Conservation (phyloP, 1,139 yeast genomes). For the Candida glucosophila region DNA sequence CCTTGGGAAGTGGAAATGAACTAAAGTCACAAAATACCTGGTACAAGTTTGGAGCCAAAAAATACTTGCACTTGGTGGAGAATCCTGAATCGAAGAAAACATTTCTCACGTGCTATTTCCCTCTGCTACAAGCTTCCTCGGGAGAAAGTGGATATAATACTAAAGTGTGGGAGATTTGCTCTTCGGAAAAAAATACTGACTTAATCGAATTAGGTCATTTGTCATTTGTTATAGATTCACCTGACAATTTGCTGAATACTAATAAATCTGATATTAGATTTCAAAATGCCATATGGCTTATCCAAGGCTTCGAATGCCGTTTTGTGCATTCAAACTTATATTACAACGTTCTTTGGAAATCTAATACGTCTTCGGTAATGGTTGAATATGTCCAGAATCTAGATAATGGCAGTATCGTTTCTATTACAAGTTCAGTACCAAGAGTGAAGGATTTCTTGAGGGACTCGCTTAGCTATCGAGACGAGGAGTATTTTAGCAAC, state of each 20-base stretch:
- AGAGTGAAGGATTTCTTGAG: constrained; percentile 2
- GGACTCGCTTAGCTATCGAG: constrained; percentile 15
- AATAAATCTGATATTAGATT: constrained; percentile 6
- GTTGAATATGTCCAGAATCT: constrained; percentile 16
- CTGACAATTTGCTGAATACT: constrained; percentile 9
- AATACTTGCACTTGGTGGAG: constrained; percentile 16
- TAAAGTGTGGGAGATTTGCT: constrained; percentile 16
- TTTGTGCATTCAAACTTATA: constrained; percentile 11
- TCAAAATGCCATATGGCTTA: constrained; percentile 33
- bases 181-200: constrained; percentile 10
- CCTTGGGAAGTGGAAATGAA: constrained; percentile 10
- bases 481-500: constrained; percentile 28
- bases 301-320: constrained; percentile 26
- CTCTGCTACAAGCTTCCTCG: constrained; percentile 5
- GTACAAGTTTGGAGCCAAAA: too few relatives aligned
- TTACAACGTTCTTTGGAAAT: constrained; percentile 56
- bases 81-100: constrained; percentile 5
- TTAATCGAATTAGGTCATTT: constrained; percentile 18
- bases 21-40: too few relatives aligned
- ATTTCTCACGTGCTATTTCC: constrained; percentile 12
- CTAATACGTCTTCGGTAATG: constrained; percentile 47
- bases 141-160: constrained; percentile 6
- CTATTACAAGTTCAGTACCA: constrained; percentile 8
- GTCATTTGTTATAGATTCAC: constrained; percentile 18
- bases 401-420: too few relatives aligned